Evolutionary conservation across 169 alveolate genomes (phyloP).

Genomic region (Babesia ovata): DNA sequence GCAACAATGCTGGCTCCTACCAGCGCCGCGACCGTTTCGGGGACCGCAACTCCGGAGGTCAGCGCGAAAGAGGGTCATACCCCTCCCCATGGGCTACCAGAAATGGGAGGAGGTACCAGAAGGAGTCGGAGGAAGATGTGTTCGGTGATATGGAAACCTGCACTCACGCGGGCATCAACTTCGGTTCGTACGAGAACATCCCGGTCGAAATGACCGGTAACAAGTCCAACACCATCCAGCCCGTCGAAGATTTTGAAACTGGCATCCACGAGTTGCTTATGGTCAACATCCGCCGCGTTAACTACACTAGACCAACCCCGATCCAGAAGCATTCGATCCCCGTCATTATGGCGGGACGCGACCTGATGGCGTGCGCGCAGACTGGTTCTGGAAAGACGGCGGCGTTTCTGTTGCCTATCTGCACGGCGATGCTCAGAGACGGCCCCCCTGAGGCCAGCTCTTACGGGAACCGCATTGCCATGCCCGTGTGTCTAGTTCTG

Average conservation of each 20-base stretch:
- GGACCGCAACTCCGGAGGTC: not conserved
- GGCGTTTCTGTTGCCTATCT: constrained; percentile 94
- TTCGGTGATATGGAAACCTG: constrained; percentile 76
- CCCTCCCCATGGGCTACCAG: constrained; percentile 82
- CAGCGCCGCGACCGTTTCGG: constrained; percentile 48
- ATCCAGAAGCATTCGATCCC: constrained; percentile 95
- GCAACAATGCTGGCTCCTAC: constrained; percentile 26
- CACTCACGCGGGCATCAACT: constrained; percentile 83
- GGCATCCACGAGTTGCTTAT: constrained; percentile 74
- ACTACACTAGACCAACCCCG: constrained; percentile 92
- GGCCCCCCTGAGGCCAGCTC: constrained; percentile 81
- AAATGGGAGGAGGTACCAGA: constrained; percentile 78
- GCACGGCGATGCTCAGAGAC: constrained; percentile 85
- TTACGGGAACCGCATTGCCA: constrained; percentile 66
- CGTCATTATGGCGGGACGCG: constrained; percentile 88
- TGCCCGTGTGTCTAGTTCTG: constrained; percentile 73
- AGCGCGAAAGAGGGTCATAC: constrained; percentile 18
- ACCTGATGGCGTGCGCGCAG: constrained; percentile 96
- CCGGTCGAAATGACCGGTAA: constrained; percentile 87
- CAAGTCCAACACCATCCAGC: constrained; percentile 72
- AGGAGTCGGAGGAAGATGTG: constrained; percentile 82
- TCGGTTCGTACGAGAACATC: constrained; percentile 83
- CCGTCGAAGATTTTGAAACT: constrained; percentile 75
- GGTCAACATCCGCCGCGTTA: constrained; percentile 77
- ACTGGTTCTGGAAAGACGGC: constrained; percentile 99